A percentile compares a stretch with the other conserved stretches of the same genome.
These are phyloP conservation scores for Phlebopus sp. DNA, from an alignment of 1,284 basidiomycete species.

Conservation along the genomic window DNA sequence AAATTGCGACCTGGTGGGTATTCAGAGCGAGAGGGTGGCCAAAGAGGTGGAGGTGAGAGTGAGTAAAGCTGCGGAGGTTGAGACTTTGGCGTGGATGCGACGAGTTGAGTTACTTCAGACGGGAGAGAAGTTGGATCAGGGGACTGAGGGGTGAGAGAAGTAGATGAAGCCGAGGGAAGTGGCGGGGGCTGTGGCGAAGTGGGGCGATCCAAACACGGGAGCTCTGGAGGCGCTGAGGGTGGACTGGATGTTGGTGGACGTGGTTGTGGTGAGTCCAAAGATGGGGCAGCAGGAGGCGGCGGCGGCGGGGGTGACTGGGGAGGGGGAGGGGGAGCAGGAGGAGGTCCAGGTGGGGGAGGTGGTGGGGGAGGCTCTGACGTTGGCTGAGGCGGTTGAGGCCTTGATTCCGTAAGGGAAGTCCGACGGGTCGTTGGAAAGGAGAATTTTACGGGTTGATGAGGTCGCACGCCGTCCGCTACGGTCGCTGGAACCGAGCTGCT, in stretches of 20 bases:
- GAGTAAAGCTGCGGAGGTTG: constrained; percentile 32
- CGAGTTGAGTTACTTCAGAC: constrained; percentile 25
- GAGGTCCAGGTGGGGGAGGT: constrained; percentile 28
- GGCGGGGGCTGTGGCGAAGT: constrained; percentile 18
- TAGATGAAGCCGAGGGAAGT: constrained; percentile 25
- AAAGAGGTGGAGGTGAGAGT: constrained; percentile 40
- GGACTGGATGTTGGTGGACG: constrained; percentile 3
- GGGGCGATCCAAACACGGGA: constrained; percentile 3
- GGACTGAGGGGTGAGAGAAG: constrained; percentile 25
- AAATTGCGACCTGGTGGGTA: constrained; percentile 49
- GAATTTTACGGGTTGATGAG: constrained; percentile 32
- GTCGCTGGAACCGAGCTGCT: constrained; percentile 16
- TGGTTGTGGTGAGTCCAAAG: neutral
- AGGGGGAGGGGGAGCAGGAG: constrained; percentile 23
- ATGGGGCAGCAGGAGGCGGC: constrained; percentile 6
- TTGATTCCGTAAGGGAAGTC: constrained; percentile 24
- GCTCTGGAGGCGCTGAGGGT: constrained; percentile 11
- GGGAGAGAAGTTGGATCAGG: constrained; percentile 19
- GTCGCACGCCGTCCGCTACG: constrained; percentile 25
- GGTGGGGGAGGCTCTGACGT: constrained; percentile 30
- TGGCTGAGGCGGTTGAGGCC: constrained; percentile 28
- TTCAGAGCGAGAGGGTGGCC: constrained; percentile 45
- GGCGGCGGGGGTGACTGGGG: constrained; percentile 23
- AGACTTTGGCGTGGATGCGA: constrained; percentile 29
- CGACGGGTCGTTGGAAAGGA: constrained; percentile 30